phyloP scores from a whole-genome alignment of 208 protist species.

The Crithidia bombi region DNA sequence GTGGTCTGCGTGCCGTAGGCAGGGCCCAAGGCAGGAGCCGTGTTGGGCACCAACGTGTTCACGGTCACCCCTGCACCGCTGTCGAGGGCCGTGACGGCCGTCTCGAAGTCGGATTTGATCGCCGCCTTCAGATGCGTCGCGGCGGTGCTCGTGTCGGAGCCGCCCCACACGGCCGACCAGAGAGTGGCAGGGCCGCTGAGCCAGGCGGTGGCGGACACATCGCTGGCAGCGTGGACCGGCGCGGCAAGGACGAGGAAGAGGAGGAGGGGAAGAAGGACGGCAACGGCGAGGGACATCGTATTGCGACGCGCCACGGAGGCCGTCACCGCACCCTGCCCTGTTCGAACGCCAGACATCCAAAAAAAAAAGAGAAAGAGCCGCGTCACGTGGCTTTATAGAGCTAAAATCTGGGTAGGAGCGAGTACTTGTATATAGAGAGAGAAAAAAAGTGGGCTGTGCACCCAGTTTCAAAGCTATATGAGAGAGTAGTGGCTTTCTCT shows the following conservation, averaged over 20 bases:
- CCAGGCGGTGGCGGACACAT: constrained; percentile 10
- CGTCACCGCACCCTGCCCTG: background rate
- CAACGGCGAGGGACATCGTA: too few species aligned
- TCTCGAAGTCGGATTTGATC: background rate
- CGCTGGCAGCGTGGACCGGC: background rate
- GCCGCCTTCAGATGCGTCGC: background rate
- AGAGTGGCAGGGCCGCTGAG: constrained; percentile 5
- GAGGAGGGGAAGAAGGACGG: background rate
- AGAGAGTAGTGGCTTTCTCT: too few species aligned
- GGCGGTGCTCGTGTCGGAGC: background rate
- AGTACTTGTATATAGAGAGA: too few species aligned
- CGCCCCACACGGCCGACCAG: background rate
- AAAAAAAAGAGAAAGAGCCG: too few species aligned
- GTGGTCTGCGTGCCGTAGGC: constrained; percentile 7
- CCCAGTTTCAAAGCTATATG: too few species aligned
- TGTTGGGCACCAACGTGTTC: background rate
- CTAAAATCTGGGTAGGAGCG: too few species aligned
- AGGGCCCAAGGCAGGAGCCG: background rate
- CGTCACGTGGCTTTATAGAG: too few species aligned
- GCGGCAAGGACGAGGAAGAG: background rate
- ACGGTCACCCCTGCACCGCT: background rate
- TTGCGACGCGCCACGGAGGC: background rate
- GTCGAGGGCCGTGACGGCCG: constrained; percentile 7
- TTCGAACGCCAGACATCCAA: too few species aligned
- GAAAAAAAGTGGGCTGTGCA: too few species aligned